Evolutionary conservation across 176 grass and related monocot species (phyloP).

Genomic region (Dendrocalamus sinicus): DNA sequence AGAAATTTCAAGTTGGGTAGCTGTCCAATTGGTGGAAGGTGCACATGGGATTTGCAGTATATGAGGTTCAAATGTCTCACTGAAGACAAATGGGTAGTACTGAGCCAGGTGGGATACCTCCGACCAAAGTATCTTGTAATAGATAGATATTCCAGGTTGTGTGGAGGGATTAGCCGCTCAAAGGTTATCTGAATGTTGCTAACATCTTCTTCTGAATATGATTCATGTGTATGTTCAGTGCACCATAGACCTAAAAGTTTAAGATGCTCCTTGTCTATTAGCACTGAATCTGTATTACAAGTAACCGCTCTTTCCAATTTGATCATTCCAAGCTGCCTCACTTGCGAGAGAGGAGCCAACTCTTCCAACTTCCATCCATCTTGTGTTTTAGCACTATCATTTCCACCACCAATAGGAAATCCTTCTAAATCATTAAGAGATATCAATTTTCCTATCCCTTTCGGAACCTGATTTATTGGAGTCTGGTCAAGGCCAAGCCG

Average conservation of each 20-base stretch:
- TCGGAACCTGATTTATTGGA: constrained; percentile 13
- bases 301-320: constrained; percentile 5
- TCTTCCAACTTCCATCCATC: constrained; percentile 34
- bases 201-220: not conserved
- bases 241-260: rapidly evolving
- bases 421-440: not conserved
- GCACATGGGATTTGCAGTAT: not conserved
- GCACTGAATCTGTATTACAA: not conserved
- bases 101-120: constrained; percentile 17
- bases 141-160: not conserved
- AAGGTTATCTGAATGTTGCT: constrained; percentile 30
- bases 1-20: constrained; percentile 31
- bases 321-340: constrained; percentile 9
- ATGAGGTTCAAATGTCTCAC: not conserved
- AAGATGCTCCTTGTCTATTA: constrained; percentile 13
- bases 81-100: not conserved
- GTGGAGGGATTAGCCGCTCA: constrained; percentile 29
- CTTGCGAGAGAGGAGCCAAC: not conserved
- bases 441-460: not conserved
- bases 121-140: not conserved
- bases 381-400: not conserved
- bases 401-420: not conserved
- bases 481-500: not conserved
- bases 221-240: not conserved
- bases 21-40: constrained; percentile 33